Base-by-base conservation (phyloP, 805 yeast genomes). In the Yarrowia phangngaensis region DNA sequence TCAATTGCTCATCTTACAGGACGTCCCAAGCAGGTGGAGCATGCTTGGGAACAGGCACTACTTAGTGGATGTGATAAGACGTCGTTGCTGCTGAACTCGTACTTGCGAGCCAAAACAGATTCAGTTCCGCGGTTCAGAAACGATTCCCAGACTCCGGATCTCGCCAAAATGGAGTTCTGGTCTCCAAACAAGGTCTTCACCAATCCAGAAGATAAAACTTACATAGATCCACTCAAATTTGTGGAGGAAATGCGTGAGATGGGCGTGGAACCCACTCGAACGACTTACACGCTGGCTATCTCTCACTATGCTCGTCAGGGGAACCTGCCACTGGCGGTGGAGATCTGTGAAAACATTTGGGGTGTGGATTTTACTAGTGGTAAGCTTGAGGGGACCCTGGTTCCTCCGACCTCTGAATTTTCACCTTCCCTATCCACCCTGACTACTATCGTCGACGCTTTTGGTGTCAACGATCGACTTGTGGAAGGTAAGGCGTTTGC, bases 11-110 rank as follows among this genome's bases (percentile, higher is more conserved):
- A 19, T 6, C 14, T 26, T 13, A 27, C 32, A 6, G 23, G 32
- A 8, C 45, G 45, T 3, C 45, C 23, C 3, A 13, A 27, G 13
- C 16, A 19, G 32, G 32, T 38, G 3, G 32, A 27, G 24, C 32
- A 38, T 19, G 32, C 9, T 6, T 38, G 45, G 45, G 45, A 38
- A 8, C 29, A 14, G 35, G 27, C 35, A 14, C 19, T 29, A 35
- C 27, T 41, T 15, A 17, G 15, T 50, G 54, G 7, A 51, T 62
- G 16, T 27, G 45, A 40, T 15, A 50, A 55, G 19, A 57, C 58
- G 16, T 52, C 60, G 12, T 54, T 53, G 16, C 58, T 63, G 35
- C 64, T 67, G 67, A 65, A 65, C 53, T 58, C 57, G 23, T 65
- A 64, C 49, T 60, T 65, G 26, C 41, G 35, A 49, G 67, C 64